Evolutionary conservation across 352 stramenopile genomes (phyloP), one percentile per base, ranked within the genome.

Genomic region (Albugo laibachii): DNA sequence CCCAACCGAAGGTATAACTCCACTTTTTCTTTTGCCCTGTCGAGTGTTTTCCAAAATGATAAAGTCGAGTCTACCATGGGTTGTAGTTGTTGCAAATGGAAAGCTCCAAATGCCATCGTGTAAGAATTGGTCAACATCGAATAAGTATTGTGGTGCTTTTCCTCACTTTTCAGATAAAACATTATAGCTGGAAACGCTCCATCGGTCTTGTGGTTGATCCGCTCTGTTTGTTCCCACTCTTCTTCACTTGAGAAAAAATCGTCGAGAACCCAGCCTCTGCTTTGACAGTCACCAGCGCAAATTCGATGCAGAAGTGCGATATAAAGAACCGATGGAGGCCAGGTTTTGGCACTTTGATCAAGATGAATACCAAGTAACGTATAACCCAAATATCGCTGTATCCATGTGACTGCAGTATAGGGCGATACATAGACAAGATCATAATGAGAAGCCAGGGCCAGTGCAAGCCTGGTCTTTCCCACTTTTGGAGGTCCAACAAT

Each of bases 241-340:
- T 53, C 48, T 5, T 48, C 46, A 0, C 58, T 52, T 15, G 62
- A 27, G 1, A 80, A 18, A 43, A 69, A 80, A 13, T 66, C 65
- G 36, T 83, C 68, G 10, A 86, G 58, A 19, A 80, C 62, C 70
- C 70, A 86, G 14, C 73, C 73, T 45, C 55, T 45, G 5, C 54
- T 46, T 13, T 80, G 63, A 21, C 73, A 86, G 11, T 86, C 70
- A 2, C 68, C 64, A 1, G 64, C 69, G 15, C 63, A 61, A 37
- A 86, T 47, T 13, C 73, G 66, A 52, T 51, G 45, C 40, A 52
- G 49, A 14, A 85, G 57, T 0, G 56, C 69, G 12, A 65, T 59
- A 27, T 74, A 55, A 3, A 31, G 8, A 3, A 59, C 55, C 3
- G 61, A 31, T 0, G 44, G 48, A 6, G 41, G 15, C 38, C 70